Base-by-base conservation (phyloP, 495 filamentous ascomycete genomes). In the Aspergillus baeticus region DNA sequence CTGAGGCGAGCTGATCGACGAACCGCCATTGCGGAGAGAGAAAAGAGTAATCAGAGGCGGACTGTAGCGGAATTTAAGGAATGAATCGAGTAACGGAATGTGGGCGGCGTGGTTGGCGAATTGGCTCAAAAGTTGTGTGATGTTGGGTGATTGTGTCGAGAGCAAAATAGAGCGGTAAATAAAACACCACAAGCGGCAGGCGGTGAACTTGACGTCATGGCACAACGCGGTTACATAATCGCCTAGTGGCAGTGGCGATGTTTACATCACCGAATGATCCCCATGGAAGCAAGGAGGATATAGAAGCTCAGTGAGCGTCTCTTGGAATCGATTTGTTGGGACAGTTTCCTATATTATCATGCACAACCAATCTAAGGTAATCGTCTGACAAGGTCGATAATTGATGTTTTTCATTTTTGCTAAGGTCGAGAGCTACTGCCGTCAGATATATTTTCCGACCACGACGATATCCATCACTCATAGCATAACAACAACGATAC, bases 1-100 rank as follows among this genome's bases (percentile, higher is more conserved):
- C 72, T 68, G 52, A 75, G 61, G 56, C 72, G 72, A 49, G 72
- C 72, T 44, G 72, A 75, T 46, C 72, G 72, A 58, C 72, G 72
- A 47, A 74, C 63, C 69, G 67, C 63, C 72, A 75, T 75, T 20
- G 17, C 62, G 44, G 55, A 21, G 35, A 41, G 23, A 48, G 29
- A 11, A 10, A 3, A 31, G 14, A 6, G 33, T 31, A 46, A 49
- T 29, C 5, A 29, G 18, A 10, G 5, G 23, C 10, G 31, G 42
- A 36, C 44, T 38, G 38, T 21, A 18, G 15, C n/a, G 6, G 20
- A 34, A 36, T 48, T 43, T 43, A 15, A 14, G 13, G 10, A 47
- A 29, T 21, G 21, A 23, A 49, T 33, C 29, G 21, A 54, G 10
- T 22, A 44, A 38, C 10, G 54, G 57, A 43, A 48, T 38, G 29